Conservation (phyloP, 345 rosid genomes). For the Anastatica hierochuntica region DNA sequence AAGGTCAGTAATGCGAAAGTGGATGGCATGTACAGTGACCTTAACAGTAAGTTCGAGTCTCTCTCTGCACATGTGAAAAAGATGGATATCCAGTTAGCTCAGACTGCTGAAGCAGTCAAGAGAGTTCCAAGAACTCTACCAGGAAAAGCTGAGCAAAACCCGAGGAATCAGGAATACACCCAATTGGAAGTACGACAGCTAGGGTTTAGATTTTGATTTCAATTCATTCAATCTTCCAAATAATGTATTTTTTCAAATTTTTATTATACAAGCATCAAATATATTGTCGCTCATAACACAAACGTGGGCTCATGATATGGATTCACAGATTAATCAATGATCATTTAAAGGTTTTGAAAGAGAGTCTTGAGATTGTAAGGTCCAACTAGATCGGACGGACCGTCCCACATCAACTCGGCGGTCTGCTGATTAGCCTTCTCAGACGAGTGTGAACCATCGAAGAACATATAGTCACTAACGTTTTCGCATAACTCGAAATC, state of each 20-base stretch:
- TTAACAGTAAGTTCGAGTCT: too few species aligned
- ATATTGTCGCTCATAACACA: neutral
- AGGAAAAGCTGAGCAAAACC: too few species aligned
- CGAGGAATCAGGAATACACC: too few species aligned
- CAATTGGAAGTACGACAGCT: too few species aligned
- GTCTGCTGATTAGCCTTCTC: conserved; percentile 30
- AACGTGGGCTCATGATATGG: neutral
- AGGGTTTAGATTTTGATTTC: neutral
- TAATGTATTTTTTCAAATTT: neutral
- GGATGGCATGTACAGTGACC: too few species aligned
- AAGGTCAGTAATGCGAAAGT: too few species aligned
- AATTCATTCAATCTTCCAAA: neutral
- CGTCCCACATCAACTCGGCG: conserved; percentile 38
- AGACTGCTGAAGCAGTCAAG: too few species aligned
- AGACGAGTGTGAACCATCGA: conserved; percentile 26
- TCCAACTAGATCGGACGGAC: conserved; percentile 13
- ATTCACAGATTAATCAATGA: too few species aligned
- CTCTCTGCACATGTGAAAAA: too few species aligned
- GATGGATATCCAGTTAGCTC: too few species aligned
- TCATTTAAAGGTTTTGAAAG: conserved; percentile 11
- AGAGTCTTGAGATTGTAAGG: conserved; percentile 29
- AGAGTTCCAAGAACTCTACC: too few species aligned
- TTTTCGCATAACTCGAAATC: conserved; percentile 22
- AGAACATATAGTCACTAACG: conserved; percentile 32
- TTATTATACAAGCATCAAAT: neutral